Conservation (phyloP, 495 filamentous ascomycete genomes). For the Beverwykella pulmonaria region DNA sequence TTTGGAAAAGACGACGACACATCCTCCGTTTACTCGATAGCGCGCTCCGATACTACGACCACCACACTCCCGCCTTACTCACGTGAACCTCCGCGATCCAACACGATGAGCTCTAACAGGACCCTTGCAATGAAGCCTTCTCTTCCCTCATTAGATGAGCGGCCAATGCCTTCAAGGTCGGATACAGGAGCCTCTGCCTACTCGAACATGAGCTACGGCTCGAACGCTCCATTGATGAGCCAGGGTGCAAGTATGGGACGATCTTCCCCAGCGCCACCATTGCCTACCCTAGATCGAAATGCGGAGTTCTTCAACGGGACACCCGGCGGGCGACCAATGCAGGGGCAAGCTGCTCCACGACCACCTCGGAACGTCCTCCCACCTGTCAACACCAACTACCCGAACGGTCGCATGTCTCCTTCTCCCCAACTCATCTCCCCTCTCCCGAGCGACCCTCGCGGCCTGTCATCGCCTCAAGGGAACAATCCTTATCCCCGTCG, state of each 20-base stretch:
- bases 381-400: conserved; percentile 25
- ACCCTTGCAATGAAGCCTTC: conserved; percentile 42
- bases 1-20: conserved; percentile 51
- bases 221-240: conserved; percentile 61
- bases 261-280: conserved; percentile 37
- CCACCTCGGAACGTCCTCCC: conserved; percentile 23
- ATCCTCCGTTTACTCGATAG: conserved; percentile 27
- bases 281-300: conserved; percentile 31
- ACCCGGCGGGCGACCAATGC: conserved; percentile 14
- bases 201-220: conserved; percentile 54
- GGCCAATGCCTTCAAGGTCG: conserved; percentile 45
- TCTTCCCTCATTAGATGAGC: conserved; percentile 47
- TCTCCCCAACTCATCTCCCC: conserved; percentile 30
- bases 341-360: conserved; percentile 25
- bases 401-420: conserved; percentile 26
- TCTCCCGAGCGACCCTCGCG: conserved; percentile 21
- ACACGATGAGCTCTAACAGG: conserved; percentile 28
- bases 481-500: conserved; percentile 9
- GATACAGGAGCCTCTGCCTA: conserved; percentile 52
- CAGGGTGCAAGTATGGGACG: conserved; percentile 61
- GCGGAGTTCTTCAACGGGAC: conserved; percentile 27
- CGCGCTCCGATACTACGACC: conserved; percentile 20
- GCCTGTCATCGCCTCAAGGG: conserved; percentile 12
- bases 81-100: conserved; percentile 56
- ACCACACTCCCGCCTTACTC: conserved; percentile 64